Base-by-base conservation (phyloP, 1,284 basidiomycete species). In the Thecaphora thlaspeos region DNA sequence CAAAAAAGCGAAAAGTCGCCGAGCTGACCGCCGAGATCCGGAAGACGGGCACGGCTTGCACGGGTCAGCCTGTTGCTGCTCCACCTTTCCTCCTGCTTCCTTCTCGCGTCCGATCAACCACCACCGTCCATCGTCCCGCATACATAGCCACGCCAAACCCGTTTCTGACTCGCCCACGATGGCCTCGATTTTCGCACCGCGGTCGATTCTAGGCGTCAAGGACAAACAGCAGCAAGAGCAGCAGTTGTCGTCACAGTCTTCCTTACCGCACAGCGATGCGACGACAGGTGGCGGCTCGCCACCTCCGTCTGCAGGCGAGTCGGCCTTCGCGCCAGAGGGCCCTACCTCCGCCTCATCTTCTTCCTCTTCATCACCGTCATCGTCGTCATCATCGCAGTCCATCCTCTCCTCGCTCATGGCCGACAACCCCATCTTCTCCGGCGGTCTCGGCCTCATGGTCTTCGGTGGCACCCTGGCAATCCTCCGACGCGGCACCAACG, bases 401-500 rank as follows among this genome's bases (percentile, higher is more conserved):
- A 51, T 64, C 11, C 14, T 61, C 7, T 69, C 66, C 4, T 37
- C 42, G 19, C 24, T 70, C 40, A 51, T 70, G 9, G 61, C 59
- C 22, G 68, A 63, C 41, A 77, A 76, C 38, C 74, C 74, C 3
- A 67, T 69, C 61, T 73, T 77, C 43, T 71, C 67, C 9, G 74
- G 73, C 19, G 75, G 75, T 24, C 52, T 76, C 10, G 73, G 73
- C 15, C 55, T 77, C 28, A 76, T 77, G 74, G 52, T 76, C 23
- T 70, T 77, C 41, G 75, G 75, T 39, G 66, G 70, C 28, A 66
- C 60, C 0, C 38, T 77, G 9, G 73, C 73, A 19, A 48, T 71
- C 43, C 26, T 59, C 1, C 52, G 70, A 9, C 52, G 62, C 72
- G 86, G 86, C 26, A 73, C 86, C 19, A 84, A 87, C 11, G 80